These are phyloP conservation scores for Vickermania spadyakhi DNA, from an alignment of 208 protist species.

Conservation along the genomic window DNA sequence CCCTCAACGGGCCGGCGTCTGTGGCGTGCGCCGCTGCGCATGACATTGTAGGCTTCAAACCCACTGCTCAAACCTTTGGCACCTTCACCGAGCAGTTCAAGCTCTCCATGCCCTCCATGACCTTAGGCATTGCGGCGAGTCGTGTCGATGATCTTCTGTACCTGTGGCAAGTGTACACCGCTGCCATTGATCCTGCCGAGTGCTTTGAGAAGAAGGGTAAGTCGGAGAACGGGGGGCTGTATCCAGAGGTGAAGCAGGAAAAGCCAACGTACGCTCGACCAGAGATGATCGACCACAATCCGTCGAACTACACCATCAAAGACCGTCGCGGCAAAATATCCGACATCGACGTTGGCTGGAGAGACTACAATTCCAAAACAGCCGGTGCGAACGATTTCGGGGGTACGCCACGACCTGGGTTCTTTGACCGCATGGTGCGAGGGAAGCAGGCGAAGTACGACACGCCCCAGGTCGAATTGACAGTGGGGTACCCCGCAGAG, in stretches of 20 bases:
- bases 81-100: slow-evolving; percentile 67
- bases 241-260: background rate
- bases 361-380: slow-evolving; percentile 43
- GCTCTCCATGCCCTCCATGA: slow-evolving; percentile 57
- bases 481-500: slow-evolving; percentile 76
- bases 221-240: background rate
- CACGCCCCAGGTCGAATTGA: slow-evolving; percentile 57
- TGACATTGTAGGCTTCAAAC: slow-evolving; percentile 81
- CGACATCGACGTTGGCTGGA: slow-evolving; percentile 64
- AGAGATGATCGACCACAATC: slow-evolving; percentile 39
- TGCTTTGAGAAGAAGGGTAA: slow-evolving; percentile 16
- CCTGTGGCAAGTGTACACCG: slow-evolving; percentile 81
- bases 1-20: slow-evolving; percentile 51
- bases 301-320: slow-evolving; percentile 44
- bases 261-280: slow-evolving; percentile 20
- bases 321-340: slow-evolving; percentile 26
- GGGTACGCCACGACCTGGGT: slow-evolving; percentile 10
- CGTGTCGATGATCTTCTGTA: slow-evolving; percentile 76
- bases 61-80: slow-evolving; percentile 77
- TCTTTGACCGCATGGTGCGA: slow-evolving; percentile 17
- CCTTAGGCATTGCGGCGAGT: slow-evolving; percentile 61
- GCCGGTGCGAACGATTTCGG: slow-evolving; percentile 23
- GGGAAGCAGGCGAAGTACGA: slow-evolving; percentile 12
- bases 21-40: slow-evolving; percentile 47
- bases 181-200: slow-evolving; percentile 44